Conservation (phyloP, 495 filamentous ascomycete genomes). For the Hypomontagnella submonticulosa region DNA sequence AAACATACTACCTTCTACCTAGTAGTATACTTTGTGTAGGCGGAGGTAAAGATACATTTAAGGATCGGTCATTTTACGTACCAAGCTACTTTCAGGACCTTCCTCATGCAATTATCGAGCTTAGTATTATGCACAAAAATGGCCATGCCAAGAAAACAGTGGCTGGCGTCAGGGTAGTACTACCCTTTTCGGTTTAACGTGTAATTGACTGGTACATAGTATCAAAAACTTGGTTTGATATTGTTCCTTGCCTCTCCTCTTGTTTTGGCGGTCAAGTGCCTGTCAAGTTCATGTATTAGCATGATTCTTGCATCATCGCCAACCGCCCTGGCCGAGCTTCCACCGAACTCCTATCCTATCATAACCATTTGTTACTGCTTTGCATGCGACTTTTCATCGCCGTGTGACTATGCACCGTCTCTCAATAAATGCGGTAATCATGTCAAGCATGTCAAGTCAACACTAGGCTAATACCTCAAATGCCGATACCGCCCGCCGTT, state of each 20-base stretch:
- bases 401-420: constrained; percentile 43
- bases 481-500: constrained; percentile 43
- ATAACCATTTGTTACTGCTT: constrained; percentile 29
- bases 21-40: constrained; percentile 7
- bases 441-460: neutral
- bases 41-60: neutral
- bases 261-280: constrained; percentile 45
- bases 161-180: constrained; percentile 26
- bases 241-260: constrained; percentile 27
- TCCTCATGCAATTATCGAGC: constrained; percentile 33
- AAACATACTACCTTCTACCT: constrained; percentile 15
- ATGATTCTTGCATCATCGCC: constrained; percentile 48
- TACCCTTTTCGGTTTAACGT: constrained; percentile 42
- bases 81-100: constrained; percentile 17
- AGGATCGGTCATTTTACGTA: constrained; percentile 17
- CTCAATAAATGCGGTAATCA: constrained; percentile 43
- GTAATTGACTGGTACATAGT: neutral
- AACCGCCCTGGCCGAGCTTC: constrained; percentile 47
- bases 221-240: no score
- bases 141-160: constrained; percentile 17
- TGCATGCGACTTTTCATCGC: constrained; percentile 39
- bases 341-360: constrained; percentile 44
- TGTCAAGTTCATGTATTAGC: constrained; percentile 37
- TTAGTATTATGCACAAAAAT: constrained; percentile 31
- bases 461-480: constrained; percentile 30